phyloP scores from a whole-genome alignment of 2,329 filamentous ascomycete genomes.

The Xylariaceae sp. region DNA sequence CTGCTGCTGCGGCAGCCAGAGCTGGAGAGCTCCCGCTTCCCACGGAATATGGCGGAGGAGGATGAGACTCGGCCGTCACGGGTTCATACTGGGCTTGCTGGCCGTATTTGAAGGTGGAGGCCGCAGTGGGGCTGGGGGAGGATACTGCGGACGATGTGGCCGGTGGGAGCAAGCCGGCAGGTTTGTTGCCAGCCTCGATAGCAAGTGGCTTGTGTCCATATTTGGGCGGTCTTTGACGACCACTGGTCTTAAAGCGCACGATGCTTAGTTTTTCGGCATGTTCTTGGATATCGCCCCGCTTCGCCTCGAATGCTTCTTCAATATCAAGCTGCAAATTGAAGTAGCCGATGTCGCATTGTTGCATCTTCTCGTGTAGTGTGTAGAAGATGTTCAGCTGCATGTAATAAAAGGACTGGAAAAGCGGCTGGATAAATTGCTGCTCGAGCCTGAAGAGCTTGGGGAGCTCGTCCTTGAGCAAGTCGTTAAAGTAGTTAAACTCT shows the following conservation, averaged over 20 bases:
- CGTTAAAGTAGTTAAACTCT: constrained; percentile 98
- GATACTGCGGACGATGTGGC: constrained; percentile 44
- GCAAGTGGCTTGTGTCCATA: constrained; percentile 51
- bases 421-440: constrained; percentile 88
- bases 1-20: constrained; percentile 47
- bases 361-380: constrained; percentile 97
- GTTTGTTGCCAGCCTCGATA: constrained; percentile 25
- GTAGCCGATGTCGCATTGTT: constrained; percentile 93
- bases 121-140: constrained; percentile 26
- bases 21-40: constrained; percentile 26
- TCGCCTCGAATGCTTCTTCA: constrained; percentile 84
- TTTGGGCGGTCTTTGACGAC: constrained; percentile 58
- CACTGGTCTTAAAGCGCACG: constrained; percentile 86
- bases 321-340: constrained; percentile 90
- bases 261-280: constrained; percentile 80
- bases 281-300: constrained; percentile 84
- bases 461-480: constrained; percentile 91
- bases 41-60: constrained; percentile 69
- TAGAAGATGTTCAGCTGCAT: constrained; percentile 99
- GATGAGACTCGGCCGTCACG: constrained; percentile 30
- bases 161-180: constrained; percentile 46
- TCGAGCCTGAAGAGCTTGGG: constrained; percentile 88
- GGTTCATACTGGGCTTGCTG: constrained; percentile 28
- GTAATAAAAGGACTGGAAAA: constrained; percentile 99
- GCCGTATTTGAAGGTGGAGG: constrained; percentile 30